Conservation (phyloP, 805 yeast genomes). For the Brettanomyces naardenensis region DNA sequence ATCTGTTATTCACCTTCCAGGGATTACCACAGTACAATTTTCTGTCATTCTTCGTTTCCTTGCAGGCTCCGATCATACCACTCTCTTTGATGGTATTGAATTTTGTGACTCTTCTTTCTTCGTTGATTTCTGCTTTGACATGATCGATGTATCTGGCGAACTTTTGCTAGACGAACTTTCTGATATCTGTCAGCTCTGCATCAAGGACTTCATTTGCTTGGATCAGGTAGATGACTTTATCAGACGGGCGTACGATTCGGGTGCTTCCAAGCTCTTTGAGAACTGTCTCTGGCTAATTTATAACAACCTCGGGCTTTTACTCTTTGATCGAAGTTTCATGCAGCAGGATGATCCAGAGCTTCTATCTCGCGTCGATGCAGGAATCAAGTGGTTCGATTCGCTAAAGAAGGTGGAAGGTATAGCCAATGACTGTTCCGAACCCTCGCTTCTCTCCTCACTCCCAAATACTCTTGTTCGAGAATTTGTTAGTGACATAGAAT, state of each 20-base stretch:
- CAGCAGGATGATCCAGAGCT: conserved; percentile 16
- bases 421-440: conserved; percentile 4
- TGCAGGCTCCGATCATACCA: conserved; percentile 43
- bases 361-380: conserved; percentile 21
- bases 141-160: conserved; percentile 57
- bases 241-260: conserved; percentile 41
- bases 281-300: conserved; percentile 64
- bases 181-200: conserved; percentile 49
- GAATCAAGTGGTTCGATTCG: conserved; percentile 28
- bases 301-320: conserved; percentile 52
- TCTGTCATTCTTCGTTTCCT: conserved; percentile 43
- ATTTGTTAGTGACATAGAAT: conserved; percentile 28
- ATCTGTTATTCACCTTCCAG: not conserved
- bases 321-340: conserved; percentile 37
- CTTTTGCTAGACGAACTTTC: conserved; percentile 52
- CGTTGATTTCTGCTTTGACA: conserved; percentile 45
- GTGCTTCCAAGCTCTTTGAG: conserved; percentile 47
- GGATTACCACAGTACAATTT: conserved; percentile 34
- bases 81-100: conserved; percentile 28
- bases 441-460: conserved; percentile 19
- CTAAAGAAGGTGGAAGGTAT: conserved; percentile 20
- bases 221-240: conserved; percentile 56
- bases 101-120: conserved; percentile 28
- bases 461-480: conserved; percentile 22
- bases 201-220: conserved; percentile 46